Conservation (phyloP, 768 basidiomycete genomes). For the Asterophora parasitica region DNA sequence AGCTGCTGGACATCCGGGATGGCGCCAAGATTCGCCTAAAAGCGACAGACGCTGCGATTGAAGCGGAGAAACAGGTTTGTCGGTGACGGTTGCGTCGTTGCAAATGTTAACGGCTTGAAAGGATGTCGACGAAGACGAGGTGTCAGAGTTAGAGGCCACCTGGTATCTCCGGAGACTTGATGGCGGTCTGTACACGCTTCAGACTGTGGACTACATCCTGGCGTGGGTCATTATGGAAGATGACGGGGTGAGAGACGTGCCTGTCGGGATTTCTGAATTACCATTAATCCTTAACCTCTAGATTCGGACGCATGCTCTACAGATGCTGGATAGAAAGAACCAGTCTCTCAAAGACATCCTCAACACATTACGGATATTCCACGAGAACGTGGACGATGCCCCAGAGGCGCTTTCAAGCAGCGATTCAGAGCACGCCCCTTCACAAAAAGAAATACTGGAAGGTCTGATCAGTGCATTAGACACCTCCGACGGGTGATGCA, state of each 20-base stretch:
- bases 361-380: slow-evolving; percentile 63
- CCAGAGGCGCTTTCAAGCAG: slow-evolving; percentile 27
- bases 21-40: slow-evolving; percentile 56
- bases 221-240: slow-evolving; percentile 98
- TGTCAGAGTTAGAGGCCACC: slow-evolving; percentile 60
- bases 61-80: slow-evolving; percentile 59
- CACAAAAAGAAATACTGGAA: slow-evolving; percentile 64
- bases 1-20: slow-evolving; percentile 84
- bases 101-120: slow-evolving; percentile 20
- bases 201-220: slow-evolving; percentile 89
- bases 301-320: slow-evolving; percentile 72
- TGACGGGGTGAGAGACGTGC: slow-evolving; percentile 69
- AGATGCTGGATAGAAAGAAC: slow-evolving; percentile 73
- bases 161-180: slow-evolving; percentile 89
- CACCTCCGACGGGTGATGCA: slow-evolving; percentile 14
- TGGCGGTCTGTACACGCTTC: slow-evolving; percentile 81
- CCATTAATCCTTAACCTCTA: slow-evolving; percentile 25
- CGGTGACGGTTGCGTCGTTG: not conserved
- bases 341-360: slow-evolving; percentile 69
- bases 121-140: slow-evolving; percentile 55
- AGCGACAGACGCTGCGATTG: slow-evolving; percentile 62
- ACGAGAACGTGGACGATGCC: slow-evolving; percentile 66
- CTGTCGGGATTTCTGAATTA: not conserved
- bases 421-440: slow-evolving; percentile 35
- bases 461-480: slow-evolving; percentile 62